Evolutionary conservation across 371 early-diverging fungal genomes (phyloP).

Genomic region (Mucor ambiguus): DNA sequence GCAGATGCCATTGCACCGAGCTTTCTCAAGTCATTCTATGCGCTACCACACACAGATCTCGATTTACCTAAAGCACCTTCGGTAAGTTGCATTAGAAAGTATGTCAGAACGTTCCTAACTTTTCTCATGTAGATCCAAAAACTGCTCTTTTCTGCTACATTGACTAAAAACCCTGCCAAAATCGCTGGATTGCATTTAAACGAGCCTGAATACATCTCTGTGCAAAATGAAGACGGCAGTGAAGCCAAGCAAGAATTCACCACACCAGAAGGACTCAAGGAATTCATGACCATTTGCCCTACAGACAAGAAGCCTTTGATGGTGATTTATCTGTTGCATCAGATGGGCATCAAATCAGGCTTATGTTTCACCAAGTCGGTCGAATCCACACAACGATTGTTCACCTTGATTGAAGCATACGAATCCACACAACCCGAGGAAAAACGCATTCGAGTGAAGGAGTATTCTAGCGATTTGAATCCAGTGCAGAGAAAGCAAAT

Average conservation of each 20-base stretch:
- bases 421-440: conserved; percentile 36
- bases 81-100: conserved; percentile 27
- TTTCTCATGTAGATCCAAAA: conserved; percentile 65
- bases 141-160: conserved; percentile 91
- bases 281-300: conserved; percentile 68
- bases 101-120: neutral
- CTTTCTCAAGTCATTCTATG: conserved; percentile 46
- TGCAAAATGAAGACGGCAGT: conserved; percentile 52
- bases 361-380: conserved; percentile 90
- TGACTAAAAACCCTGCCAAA: conserved; percentile 92
- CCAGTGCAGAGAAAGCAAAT: conserved; percentile 65
- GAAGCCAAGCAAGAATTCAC: conserved; percentile 52
- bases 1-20: conserved; percentile 62
- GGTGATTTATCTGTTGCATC: conserved; percentile 77
- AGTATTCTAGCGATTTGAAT: conserved; percentile 85
- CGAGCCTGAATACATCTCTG: conserved; percentile 74
- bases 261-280: conserved; percentile 69
- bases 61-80: conserved; percentile 58
- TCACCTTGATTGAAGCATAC: conserved; percentile 67
- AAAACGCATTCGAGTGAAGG: conserved; percentile 58
- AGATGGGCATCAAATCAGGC: conserved; percentile 63
- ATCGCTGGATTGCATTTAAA: conserved; percentile 81
- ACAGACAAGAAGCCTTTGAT: conserved; percentile 73
- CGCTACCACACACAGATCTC: conserved; percentile 53
- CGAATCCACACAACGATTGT: conserved; percentile 81